Base-by-base conservation (phyloP, 805 yeast genomes). In the Ogataea parapolymorpha region DNA sequence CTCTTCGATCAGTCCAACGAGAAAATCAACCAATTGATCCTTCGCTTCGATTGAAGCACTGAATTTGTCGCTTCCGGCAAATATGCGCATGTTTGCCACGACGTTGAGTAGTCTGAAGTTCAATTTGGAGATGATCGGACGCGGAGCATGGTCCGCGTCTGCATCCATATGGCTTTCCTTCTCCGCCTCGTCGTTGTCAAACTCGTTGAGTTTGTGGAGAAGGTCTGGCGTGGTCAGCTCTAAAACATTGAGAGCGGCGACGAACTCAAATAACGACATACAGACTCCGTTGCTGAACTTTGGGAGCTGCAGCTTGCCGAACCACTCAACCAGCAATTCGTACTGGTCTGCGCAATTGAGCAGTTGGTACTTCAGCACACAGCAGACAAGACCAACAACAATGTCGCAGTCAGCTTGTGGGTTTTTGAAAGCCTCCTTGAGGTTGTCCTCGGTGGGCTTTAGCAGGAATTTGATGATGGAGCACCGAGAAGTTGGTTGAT, bases 61-160 rank as follows among this genome's bases (percentile, higher is more conserved):
- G 9, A 50, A 32, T 10, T 33, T 29, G 3, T 47, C 38, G 32
- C 53, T 53, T 9, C 63, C 63, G 22, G 57, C 50, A 41, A 56
- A 61, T n/a, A 61, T 58, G 41, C 65, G 49, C 58, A 61, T 50
- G 29, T 57, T 53, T 15, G 56, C 62, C 22, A 57, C 37, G 7
- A 59, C 53, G 32, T 61, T 56, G 20, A 57, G 32, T 23, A 61
- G 33, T 24, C 56, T 56, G 47, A 52, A 51, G 35, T 54, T 56
- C 20, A 56, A 42, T 32, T 48, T 51, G 5, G 61, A 53, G 26
- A 55, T 49, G 2, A 49, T 28, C 1, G 55, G 49, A 9, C 29
- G 35, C 8, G 44, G 41, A n/a, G 24, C 15, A 12, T 29, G 22
- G 8, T 18, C 22, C 6, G 38, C 40, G 12, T 47, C 50, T 13